Percentiles rank a stretch among this genome's conserved stretches.
Conservation (phyloP, 1,284 basidiomycete species). For the Prillingera fragicola region DNA sequence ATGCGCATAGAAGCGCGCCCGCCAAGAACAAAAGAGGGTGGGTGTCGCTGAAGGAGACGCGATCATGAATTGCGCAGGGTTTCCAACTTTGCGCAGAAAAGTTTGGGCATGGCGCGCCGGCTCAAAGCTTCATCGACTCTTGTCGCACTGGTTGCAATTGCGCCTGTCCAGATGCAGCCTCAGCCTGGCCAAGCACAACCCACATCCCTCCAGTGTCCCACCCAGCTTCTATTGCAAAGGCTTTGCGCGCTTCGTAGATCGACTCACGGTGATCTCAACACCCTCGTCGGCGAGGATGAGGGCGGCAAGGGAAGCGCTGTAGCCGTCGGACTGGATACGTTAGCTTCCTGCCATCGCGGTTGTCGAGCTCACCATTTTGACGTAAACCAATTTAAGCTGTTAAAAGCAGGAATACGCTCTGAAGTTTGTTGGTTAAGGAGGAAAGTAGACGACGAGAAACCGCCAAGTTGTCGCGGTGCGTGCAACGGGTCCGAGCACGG, state of each 20-base stretch:
- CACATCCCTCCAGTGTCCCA: too few species aligned
- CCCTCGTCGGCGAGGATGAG: slow-evolving; percentile 96
- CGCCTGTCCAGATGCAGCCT: too few species aligned
- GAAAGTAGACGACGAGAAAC: too few species aligned
- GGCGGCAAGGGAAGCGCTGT: slow-evolving; percentile 67
- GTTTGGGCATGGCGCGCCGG: neutral
- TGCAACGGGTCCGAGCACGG: slow-evolving; percentile 6
- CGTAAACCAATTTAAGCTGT: too few species aligned
- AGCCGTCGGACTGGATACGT: slow-evolving; percentile 53
- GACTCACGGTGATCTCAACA: slow-evolving; percentile 89
- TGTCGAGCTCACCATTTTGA: slow-evolving; percentile 58
- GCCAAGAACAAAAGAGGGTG: too few species aligned
- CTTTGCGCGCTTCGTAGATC: too few species aligned
- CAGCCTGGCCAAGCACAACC: too few species aligned
- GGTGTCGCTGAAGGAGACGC: slow-evolving; percentile 1
- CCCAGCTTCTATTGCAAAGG: too few species aligned
- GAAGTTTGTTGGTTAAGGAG: too few species aligned
- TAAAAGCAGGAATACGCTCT: too few species aligned
- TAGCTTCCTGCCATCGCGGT: neutral
- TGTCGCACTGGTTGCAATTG: too few species aligned
- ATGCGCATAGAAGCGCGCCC: neutral
- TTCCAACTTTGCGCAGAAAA: neutral
- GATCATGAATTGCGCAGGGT: neutral
- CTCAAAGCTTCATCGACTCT: neutral
- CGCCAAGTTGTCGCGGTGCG: too few species aligned